These are phyloP conservation scores for Pythium dissimile DNA, from an alignment of 352 stramenopile genomes.

Conservation along the genomic window DNA sequence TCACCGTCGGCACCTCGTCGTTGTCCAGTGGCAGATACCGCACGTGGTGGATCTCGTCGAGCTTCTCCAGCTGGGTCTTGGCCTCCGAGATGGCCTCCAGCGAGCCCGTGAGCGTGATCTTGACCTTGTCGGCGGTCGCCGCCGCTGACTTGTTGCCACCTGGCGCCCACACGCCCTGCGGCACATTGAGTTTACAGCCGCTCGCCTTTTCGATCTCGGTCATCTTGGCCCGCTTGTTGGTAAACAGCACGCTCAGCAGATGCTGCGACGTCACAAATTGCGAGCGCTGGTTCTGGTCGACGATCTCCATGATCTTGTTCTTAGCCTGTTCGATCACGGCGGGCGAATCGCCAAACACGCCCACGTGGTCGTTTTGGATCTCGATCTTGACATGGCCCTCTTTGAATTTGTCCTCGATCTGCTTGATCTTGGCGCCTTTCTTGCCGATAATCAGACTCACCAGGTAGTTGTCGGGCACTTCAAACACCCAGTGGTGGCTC, in stretches of 20 bases:
- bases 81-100: constrained; percentile 56
- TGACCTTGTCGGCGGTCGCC: constrained; percentile 43
- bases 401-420: constrained; percentile 56
- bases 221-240: constrained; percentile 73
- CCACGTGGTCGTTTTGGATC: constrained; percentile 61
- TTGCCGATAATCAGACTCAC: constrained; percentile 82
- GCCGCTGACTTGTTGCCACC: constrained; percentile 9
- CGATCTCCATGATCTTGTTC: constrained; percentile 55
- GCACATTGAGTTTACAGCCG: constrained; percentile 57
- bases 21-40: constrained; percentile 65
- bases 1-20: constrained; percentile 73
- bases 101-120: constrained; percentile 63
- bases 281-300: constrained; percentile 70
- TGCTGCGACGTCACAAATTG: constrained; percentile 61
- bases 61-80: constrained; percentile 50
- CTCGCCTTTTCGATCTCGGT: constrained; percentile 60
- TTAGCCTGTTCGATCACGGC: constrained; percentile 46
- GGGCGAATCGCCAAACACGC: constrained; percentile 54
- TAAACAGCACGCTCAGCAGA: constrained; percentile 57
- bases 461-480: constrained; percentile 53
- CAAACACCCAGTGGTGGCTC: constrained; percentile 49
- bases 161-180: constrained; percentile 21
- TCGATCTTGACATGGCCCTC: constrained; percentile 54
- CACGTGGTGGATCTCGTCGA: constrained; percentile 63
- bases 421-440: constrained; percentile 75